Percentiles rank a stretch among this genome's conserved stretches.
phyloP scores from a whole-genome alignment of 192 early-diverging fungal genomes.

The Umbelopsis vinacea region DNA sequence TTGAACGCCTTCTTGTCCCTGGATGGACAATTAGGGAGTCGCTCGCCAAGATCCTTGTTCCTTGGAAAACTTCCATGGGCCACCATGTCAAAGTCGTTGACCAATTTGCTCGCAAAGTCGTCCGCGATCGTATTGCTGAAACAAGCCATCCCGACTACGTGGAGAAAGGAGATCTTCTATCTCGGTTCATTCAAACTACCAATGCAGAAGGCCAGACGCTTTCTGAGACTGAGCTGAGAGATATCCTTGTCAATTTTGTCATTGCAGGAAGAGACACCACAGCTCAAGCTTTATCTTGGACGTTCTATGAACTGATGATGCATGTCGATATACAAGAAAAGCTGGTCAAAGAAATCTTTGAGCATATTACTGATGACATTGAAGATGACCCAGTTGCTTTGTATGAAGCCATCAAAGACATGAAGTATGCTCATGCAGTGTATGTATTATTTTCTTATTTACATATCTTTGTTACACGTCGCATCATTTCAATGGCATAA shows the following conservation, averaged over 20 bases:
- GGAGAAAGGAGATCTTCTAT: slow-evolving; percentile 27
- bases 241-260: slow-evolving; percentile 34
- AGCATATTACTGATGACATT: slow-evolving; percentile 25
- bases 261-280: slow-evolving; percentile 48
- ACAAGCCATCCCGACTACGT: background rate
- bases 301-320: slow-evolving; percentile 44
- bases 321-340: slow-evolving; percentile 46
- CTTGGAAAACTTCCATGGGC: slow-evolving; percentile 21
- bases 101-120: slow-evolving; percentile 28
- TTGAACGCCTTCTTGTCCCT: slow-evolving; percentile 20
- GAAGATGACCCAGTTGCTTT: slow-evolving; percentile 24
- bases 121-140: slow-evolving; percentile 24
- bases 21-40: background rate
- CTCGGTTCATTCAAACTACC: slow-evolving; percentile 31
- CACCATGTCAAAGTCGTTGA: slow-evolving; percentile 24
- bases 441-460: slow-evolving; percentile 4
- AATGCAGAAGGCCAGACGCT: slow-evolving; percentile 19
- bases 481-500: no score
- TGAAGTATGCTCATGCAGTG: slow-evolving; percentile 41
- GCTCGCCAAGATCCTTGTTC: background rate
- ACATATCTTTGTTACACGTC: background rate
- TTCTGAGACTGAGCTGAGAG: slow-evolving; percentile 28
- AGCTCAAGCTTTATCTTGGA: slow-evolving; percentile 50
- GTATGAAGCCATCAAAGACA: slow-evolving; percentile 33
- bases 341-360: slow-evolving; percentile 42